Evolutionary conservation across 805 yeast genomes (phyloP).

Genomic region (Ogataea pignaliae): DNA sequence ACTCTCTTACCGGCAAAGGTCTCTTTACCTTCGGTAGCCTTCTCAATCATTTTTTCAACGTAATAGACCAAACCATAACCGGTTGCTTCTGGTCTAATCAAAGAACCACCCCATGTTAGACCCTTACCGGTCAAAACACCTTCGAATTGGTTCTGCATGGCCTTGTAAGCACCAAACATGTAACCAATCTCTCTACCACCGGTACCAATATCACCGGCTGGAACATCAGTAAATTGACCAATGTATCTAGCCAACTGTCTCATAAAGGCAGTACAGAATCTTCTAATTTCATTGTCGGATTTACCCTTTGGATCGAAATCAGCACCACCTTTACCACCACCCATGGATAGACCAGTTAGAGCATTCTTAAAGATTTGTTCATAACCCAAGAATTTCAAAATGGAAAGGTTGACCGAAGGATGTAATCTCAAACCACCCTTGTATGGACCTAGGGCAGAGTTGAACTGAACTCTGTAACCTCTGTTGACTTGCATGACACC

Average conservation of each 20-base stretch:
- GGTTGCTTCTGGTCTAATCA: constrained; percentile 98
- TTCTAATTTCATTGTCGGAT: constrained; percentile 89
- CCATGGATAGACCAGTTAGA: constrained; percentile 93
- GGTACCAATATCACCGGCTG: constrained; percentile 99
- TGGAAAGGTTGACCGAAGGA: constrained; percentile 92
- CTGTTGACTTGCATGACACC: constrained; percentile 90
- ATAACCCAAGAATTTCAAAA: constrained; percentile 93
- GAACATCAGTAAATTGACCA: constrained; percentile 96
- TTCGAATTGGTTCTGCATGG: constrained; percentile 85
- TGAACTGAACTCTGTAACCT: constrained; percentile 98
- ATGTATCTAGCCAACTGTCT: constrained; percentile 92
- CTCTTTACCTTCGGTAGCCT: constrained; percentile 86
- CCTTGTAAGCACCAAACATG: constrained; percentile 96
- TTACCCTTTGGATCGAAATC: constrained; percentile 97
- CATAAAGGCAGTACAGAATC: constrained; percentile 96
- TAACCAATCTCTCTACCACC: constrained; percentile 95
- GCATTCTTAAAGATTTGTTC: constrained; percentile 99
- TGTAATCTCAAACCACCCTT: constrained; percentile 99
- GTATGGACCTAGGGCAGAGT: constrained; percentile 98
- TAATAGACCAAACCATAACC: constrained; percentile 97
- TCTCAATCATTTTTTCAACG: constrained; percentile 96
- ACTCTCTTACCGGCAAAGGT: constrained; percentile 90
- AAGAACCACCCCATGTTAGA: constrained; percentile 97
- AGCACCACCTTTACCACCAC: constrained; percentile 99
- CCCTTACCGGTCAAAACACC: constrained; percentile 99